Evolutionary conservation across 2,329 filamentous ascomycete genomes (phyloP).

Genomic region (Fusarium veterinarium): DNA sequence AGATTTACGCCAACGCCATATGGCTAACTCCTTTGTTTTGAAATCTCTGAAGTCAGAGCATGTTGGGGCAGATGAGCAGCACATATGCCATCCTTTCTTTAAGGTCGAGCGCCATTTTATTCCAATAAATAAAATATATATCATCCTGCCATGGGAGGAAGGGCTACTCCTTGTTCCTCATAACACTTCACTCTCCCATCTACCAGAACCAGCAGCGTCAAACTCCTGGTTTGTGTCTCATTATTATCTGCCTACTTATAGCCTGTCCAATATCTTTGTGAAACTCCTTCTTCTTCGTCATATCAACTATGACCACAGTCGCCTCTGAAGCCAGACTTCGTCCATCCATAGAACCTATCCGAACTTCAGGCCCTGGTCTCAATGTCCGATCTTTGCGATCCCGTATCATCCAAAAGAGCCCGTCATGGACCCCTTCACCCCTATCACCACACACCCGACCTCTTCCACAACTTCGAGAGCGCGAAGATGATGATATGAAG

Average conservation of each 20-base stretch:
- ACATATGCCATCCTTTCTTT: conserved; percentile 31
- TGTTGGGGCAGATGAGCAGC: conserved; percentile 13
- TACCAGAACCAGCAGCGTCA: background rate
- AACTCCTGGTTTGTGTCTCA: background rate
- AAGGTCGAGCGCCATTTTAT: conserved; percentile 35
- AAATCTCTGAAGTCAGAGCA: conserved; percentile 24
- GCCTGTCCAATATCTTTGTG: background rate
- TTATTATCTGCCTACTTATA: background rate
- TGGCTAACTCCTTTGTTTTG: conserved; percentile 26
- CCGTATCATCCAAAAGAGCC: conserved; percentile 35
- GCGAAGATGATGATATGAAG: conserved; percentile 27
- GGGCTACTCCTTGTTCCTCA: background rate
- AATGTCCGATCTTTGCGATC: conserved; percentile 16
- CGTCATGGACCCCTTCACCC: conserved; percentile 37
- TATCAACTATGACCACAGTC: conserved; percentile 29
- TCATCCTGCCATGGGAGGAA: conserved; percentile 1
- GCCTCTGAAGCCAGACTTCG: conserved; percentile 31
- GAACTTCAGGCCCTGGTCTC: conserved; percentile 33
- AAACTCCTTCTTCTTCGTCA: background rate
- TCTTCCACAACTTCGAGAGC: conserved; percentile 32
- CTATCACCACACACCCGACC: conserved; percentile 36
- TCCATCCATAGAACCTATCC: conserved; percentile 41
- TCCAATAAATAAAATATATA: conserved; percentile 32
- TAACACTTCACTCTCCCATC: background rate
- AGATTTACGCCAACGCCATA: conserved; percentile 18